A percentile compares a stretch with the other conserved stretches of the same genome.
Conservation (phyloP, 2,329 filamentous ascomycete species). For the Cadophora sp. region DNA sequence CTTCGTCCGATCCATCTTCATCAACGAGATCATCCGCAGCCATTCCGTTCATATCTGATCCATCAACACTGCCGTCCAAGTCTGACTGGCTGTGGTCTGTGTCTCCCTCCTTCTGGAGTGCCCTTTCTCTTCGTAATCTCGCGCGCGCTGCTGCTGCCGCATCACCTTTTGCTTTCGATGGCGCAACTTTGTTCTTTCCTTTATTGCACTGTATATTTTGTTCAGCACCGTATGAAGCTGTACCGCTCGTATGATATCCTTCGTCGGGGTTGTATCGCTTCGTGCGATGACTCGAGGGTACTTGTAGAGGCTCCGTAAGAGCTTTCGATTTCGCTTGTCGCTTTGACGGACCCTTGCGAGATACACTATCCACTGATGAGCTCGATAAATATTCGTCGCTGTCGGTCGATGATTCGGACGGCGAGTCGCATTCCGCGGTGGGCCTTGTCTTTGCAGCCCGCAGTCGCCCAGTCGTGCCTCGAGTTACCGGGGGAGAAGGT, state of each 20-base stretch:
- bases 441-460: background rate
- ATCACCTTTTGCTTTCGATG: background rate
- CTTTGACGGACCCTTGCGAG: no score
- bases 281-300: background rate
- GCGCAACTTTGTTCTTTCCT: no score
- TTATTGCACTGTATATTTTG: background rate
- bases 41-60: no score
- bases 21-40: no score
- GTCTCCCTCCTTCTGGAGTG: no score
- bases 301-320: no score
- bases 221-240: background rate
- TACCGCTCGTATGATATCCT: background rate
- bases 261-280: slow-evolving; percentile 2
- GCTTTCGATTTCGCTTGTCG: no score
- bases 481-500: background rate
- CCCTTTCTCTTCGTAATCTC: background rate
- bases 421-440: background rate
- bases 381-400: background rate
- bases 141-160: background rate
- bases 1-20: no score
- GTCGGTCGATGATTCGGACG: background rate
- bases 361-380: no score
- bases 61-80: no score
- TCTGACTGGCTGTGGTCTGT: no score
- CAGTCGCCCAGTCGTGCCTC: background rate